phyloP scores from a whole-genome alignment of 1,284 basidiomycete species.

The Microbotryum lychnidis-dioicae region DNA sequence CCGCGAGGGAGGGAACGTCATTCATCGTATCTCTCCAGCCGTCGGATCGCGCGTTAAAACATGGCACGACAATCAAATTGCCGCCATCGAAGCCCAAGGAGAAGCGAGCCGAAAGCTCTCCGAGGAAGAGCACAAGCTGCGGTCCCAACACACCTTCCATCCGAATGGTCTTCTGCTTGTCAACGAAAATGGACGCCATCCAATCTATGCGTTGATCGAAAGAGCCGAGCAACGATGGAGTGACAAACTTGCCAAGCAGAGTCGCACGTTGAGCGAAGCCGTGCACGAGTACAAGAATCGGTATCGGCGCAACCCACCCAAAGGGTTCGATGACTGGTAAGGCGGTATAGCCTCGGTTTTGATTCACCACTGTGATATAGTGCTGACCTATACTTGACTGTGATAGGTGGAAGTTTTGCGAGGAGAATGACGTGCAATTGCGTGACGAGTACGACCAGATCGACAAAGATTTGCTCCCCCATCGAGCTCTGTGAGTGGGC shows the following conservation, averaged over 20 bases:
- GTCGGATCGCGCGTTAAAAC: constrained; percentile 20
- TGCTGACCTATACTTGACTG: neutral
- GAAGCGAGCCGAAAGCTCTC: constrained; percentile 24
- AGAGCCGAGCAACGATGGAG: constrained; percentile 62
- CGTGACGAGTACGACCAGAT: constrained; percentile 39
- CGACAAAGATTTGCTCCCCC: constrained; percentile 32
- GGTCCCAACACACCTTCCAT: constrained; percentile 27
- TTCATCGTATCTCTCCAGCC: constrained; percentile 22
- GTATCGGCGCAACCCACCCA: constrained; percentile 69
- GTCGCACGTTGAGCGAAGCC: constrained; percentile 62
- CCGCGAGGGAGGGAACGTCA: constrained; percentile 17
- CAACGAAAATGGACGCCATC: constrained; percentile 32
- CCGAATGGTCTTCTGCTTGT: constrained; percentile 28
- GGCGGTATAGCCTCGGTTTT: neutral
- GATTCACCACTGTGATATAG: neutral
- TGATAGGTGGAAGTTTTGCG: constrained; percentile 34
- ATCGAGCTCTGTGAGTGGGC: constrained; percentile 27
- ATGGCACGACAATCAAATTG: constrained; percentile 28
- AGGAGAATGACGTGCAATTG: constrained; percentile 34
- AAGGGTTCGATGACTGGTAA: constrained; percentile 62
- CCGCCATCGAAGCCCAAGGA: neutral
- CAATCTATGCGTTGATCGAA: constrained; percentile 54
- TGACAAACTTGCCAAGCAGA: constrained; percentile 61
- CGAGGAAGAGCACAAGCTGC: constrained; percentile 19
- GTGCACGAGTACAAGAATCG: constrained; percentile 69